These are phyloP conservation scores for Nicotiana undulata DNA, from an alignment of 257 asterid species.

Conservation along the genomic window DNA sequence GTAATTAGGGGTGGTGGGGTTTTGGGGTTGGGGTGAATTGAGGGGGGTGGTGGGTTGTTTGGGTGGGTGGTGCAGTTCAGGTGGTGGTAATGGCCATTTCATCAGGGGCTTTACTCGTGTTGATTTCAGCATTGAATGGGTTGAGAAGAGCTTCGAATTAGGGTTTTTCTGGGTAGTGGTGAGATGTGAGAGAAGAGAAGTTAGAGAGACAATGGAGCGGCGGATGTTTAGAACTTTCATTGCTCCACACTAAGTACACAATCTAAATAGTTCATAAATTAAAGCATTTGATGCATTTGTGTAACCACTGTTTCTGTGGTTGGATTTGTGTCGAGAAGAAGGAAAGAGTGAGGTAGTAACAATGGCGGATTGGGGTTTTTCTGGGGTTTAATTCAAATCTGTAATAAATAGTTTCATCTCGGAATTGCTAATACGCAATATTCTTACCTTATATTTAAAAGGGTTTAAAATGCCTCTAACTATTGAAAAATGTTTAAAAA, in stretches of 20 bases:
- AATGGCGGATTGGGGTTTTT: neutral
- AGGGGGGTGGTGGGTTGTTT: constrained; percentile 10
- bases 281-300: neutral
- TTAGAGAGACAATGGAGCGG: constrained; percentile 25
- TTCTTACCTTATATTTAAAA: too few relatives aligned
- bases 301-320: neutral
- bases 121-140: constrained; percentile 22
- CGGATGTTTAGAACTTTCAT: constrained; percentile 27
- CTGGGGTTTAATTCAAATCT: neutral
- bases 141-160: constrained; percentile 23
- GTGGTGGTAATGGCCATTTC: neutral
- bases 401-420: too few relatives aligned
- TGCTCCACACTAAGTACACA: neutral
- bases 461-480: too few relatives aligned
- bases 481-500: too few relatives aligned
- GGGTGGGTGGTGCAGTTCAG: constrained; percentile 8
- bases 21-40: constrained; percentile 15
- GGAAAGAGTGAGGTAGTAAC: neutral
- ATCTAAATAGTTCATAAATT: neutral
- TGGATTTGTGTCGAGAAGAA: neutral
- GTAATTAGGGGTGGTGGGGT: constrained; percentile 26
- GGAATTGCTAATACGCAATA: too few relatives aligned
- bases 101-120: constrained; percentile 25
- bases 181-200: constrained; percentile 15
- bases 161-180: constrained; percentile 5